Evolutionary conservation across 106 monocot genomes (phyloP), one percentile per base, ranked within the genome.

Genomic region (Amphibolis antarctica): DNA sequence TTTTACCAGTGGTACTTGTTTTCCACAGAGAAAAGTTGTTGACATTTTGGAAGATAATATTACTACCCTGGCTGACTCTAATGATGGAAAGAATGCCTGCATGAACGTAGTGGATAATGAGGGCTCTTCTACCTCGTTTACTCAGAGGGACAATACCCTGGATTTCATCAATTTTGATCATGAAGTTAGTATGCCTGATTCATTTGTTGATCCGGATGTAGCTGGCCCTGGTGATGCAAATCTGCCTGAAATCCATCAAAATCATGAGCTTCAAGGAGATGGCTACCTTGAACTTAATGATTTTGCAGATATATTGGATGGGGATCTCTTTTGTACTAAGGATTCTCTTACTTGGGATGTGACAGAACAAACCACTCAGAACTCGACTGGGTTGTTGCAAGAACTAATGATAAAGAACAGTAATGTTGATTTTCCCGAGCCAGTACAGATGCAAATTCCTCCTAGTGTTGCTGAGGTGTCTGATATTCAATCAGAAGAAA

Each of bases 241-340:
- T 20, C 23, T 53, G 2, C 53, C 53, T 24, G 53, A 24, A 3
- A 53, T 53, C 19, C 53, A 22, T 28, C 44, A 69, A 46, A 69
- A 10, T 46, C 68, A 59, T 12, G 12, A 24, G 1, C 29, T 69
- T 69, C 46, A 25, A 21, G 15, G 44, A 30, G 59, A 60, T 50
- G 69, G 61, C n/a, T 70, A 49, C 59, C 60, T 70, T 46, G 69
- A 70, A 29, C 46, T 70, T 27, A 70, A 60, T 60, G 69, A 70
- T 52, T 70, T 70, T 49, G 28, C 69, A 54, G 28, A 28, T 47
- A n/a, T 45, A 7, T 20, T 57, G 7, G 65, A 47, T 21, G 43
- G 10, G 22, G 46, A 57, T 15, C 28, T 28, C 6, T 28, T 28
- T 28, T 57, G 15, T 27, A 17, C 13, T 12, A 11, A 30, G 17